Percentiles rank a stretch among this genome's conserved stretches.
Evolutionary conservation across 1,139 yeast genomes (phyloP).

Genomic region (Torulaspora pretoriensis): DNA sequence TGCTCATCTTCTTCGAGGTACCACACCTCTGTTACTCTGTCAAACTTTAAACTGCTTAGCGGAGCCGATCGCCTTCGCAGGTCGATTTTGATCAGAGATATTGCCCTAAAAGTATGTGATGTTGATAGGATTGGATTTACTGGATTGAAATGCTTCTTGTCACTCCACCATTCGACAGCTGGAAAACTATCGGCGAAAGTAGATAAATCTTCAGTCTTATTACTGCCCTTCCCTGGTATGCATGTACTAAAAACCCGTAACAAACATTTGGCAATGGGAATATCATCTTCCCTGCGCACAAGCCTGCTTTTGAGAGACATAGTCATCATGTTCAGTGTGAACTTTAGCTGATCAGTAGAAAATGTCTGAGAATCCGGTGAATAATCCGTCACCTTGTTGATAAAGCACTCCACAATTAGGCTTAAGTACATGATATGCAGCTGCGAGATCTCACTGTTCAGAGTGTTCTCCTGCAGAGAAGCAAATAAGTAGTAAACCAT

Average conservation of each 20-base stretch:
- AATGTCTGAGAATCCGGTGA: constrained; percentile 6
- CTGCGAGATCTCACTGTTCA: constrained; percentile 7
- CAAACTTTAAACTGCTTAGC: constrained; percentile 4
- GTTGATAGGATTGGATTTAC: constrained; percentile 2
- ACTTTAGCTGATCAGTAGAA: constrained; percentile 21
- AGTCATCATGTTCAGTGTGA: constrained; percentile 18
- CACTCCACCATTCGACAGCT: constrained; percentile 21
- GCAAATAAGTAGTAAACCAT: constrained; percentile 26
- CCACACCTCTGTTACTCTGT: constrained; percentile 16
- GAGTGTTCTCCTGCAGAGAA: constrained; percentile 15
- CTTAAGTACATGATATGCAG: constrained; percentile 21
- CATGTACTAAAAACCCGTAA: constrained; percentile 24
- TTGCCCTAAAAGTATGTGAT: constrained; percentile 17
- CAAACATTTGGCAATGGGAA: constrained; percentile 23
- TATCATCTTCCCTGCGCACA: constrained; percentile 11
- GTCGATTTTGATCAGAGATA: constrained; percentile 25
- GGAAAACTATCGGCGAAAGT: constrained; percentile 19
- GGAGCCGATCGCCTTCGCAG: constrained; percentile 18
- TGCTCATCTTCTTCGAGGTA: constrained; percentile 7
- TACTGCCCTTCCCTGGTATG: background rate
- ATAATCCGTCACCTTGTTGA: constrained; percentile 8
- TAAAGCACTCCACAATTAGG: constrained; percentile 17
- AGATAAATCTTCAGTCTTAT: constrained; percentile 5
- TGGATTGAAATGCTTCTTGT: background rate
- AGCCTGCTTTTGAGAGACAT: constrained; percentile 17